Evolutionary conservation across 495 filamentous ascomycete species (phyloP), one percentile per base, ranked within the genome.

Genomic region (Hypoxylon lenormandii): DNA sequence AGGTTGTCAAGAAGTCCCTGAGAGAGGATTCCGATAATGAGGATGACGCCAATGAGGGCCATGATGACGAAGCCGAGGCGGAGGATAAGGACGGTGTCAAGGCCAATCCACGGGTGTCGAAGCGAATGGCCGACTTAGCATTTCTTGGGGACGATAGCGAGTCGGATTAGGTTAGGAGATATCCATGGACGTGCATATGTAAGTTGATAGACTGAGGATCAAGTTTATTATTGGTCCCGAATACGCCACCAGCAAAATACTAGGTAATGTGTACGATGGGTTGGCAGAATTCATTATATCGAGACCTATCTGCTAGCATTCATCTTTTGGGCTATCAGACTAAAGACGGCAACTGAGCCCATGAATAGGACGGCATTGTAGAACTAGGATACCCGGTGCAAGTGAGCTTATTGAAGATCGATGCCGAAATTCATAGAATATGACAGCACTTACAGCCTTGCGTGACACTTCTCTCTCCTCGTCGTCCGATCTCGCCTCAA

Each of bases 301-400:
- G 15, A 33, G 23, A 19, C 26, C 69, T 70, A 82, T 73, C 69
- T 80, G n/a, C 69, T 56, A 28, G 79, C 80, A 63, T 84, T 83
- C 77, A 84, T 82, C 74, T 76, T 80, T 73, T 98, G 96, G 16
- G 92, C 94, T 62, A 93, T 87, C 62, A 97, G 82, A 74, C 94
- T 96, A 82, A 97, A 96, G 59, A 95, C 88, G 2, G 92, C 93
- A 30, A 97, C 91, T 0, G 94, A 97, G 4, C 93, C 94, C 78
- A 98, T 91, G 80, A 98, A 98, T 1, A 98, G 84, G 1, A 97
- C 92, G 3, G 97, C 86, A 74, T 98, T 98, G 81, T 98, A 98
- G 79, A 98, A 98, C 95, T 97, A 74, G 37, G 8, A 26, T 4
- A 22, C 4, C 15, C 12, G 15, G 0, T 42, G 38, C 13, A 6